Base-by-base conservation (phyloP, 306 rosid species). In the Neltuma alba region DNA sequence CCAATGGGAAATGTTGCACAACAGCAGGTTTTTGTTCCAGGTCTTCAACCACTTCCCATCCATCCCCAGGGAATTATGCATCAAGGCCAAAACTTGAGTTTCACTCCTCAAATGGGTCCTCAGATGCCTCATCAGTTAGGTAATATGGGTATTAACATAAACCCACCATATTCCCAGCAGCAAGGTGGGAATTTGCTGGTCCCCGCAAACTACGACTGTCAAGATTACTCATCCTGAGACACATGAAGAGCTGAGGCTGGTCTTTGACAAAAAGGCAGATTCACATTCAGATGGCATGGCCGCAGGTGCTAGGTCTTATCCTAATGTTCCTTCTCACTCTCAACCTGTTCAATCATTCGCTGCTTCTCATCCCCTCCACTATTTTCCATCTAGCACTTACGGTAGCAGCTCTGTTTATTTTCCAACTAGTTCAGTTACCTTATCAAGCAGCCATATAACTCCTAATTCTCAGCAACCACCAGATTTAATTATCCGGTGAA, bases 201-300 rank as follows among this genome's bases (percentile, higher is more conserved):
- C 94, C 77, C 63, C 98, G 98, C 58, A 96, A 81, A 78, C 96
- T 68, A 13, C 87, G 16, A 4, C 91, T 33, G 97, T 93, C 21
- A 96, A 91, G 88, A 96, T 96, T 69, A 96, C 96, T 77, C 96
- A 96, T 88, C 99, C 99, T 36, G 94, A 96, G 40, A 96, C 99
- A 1, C 97, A 86, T 71, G 93, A 96, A 83, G 98, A 91, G 80
- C 80, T 96, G 81, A 86, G 89, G 79, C 94, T 96, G 81, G 97
- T 93, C 80, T 91, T 93, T 84, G 97, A 96, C 77, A 93, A 90
- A 83, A 85, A 87, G 63, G 28, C 87, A 42, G 98, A 90, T 82
- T 84, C 87, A 41, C 79, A 80, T 90, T 47, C 88, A 57, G 97
- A 91, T 83, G 80, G 89, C 40, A 89, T 91, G 25, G 73, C 96